Conservation (phyloP, 148 eudicot genomes). For the Fallopia convolvulus region DNA sequence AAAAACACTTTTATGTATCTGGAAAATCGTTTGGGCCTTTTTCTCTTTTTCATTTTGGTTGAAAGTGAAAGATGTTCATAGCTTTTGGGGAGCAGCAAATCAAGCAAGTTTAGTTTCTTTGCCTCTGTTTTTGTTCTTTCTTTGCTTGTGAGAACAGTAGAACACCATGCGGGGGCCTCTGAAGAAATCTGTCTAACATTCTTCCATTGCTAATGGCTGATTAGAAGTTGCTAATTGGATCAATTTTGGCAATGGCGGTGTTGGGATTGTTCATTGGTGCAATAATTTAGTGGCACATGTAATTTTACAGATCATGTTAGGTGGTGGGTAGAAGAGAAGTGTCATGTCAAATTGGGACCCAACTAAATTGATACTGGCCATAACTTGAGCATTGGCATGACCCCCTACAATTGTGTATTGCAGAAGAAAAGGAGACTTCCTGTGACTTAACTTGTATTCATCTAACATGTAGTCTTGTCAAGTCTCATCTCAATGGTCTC, state of each 20-base stretch:
- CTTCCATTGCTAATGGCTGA: no score
- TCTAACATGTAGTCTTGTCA: slow-evolving; percentile 5
- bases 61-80: slow-evolving; percentile 3
- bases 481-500: not conserved
- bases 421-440: not conserved
- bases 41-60: not conserved
- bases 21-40: not conserved
- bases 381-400: not conserved
- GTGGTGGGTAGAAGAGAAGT: not conserved
- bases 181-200: not conserved
- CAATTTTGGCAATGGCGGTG: not conserved
- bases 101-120: no score
- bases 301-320: not conserved
- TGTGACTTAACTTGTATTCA: slow-evolving; percentile 6
- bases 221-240: not conserved
- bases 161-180: no score
- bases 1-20: not conserved
- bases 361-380: not conserved
- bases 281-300: slow-evolving; percentile 7
- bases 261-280: not conserved
- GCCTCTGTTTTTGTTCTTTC: no score
- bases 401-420: slow-evolving; percentile 9
- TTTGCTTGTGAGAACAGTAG: not conserved
- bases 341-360: slow-evolving; percentile 2
- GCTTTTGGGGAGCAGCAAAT: not conserved